These are phyloP conservation scores for Adiantum capillusveneris DNA, from an alignment of 75 land plant species.

Conservation along the genomic window DNA sequence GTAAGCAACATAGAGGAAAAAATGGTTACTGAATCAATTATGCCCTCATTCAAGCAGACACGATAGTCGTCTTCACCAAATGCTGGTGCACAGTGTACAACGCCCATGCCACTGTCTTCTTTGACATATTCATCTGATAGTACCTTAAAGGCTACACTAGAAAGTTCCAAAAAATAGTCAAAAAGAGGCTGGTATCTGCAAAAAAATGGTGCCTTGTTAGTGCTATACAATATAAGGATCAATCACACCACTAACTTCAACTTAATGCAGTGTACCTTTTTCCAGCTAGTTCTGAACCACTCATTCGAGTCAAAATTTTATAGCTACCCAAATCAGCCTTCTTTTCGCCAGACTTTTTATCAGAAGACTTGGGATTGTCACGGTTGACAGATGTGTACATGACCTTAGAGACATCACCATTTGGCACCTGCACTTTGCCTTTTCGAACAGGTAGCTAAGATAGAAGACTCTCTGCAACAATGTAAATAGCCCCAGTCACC, in stretches of 20 bases:
- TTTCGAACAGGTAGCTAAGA: constrained; percentile 69
- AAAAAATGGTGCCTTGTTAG: background rate
- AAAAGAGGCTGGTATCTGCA: constrained; percentile 89
- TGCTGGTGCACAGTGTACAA: constrained; percentile 99
- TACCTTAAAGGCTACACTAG: constrained; percentile 74
- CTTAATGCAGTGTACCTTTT: constrained; percentile 34
- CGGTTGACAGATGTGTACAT: constrained; percentile 22
- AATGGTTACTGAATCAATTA: constrained; percentile 58
- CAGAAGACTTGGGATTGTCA: constrained; percentile 28
- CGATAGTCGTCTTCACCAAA: constrained; percentile 99
- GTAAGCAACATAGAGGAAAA: background rate
- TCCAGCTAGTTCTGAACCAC: constrained; percentile 75
- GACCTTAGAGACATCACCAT: constrained; percentile 18
- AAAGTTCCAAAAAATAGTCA: constrained; percentile 67
- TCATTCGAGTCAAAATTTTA: constrained; percentile 48
- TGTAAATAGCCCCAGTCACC: constrained; percentile 53
- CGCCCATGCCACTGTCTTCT: constrained; percentile 93
- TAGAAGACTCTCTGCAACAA: constrained; percentile 77
- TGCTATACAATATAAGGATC: background rate
- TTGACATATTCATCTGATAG: constrained; percentile 86
- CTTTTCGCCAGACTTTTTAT: constrained; percentile 18
- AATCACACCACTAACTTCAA: too few species aligned
- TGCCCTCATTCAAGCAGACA: constrained; percentile 56
- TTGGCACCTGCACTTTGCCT: constrained; percentile 31
- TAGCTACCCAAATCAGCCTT: constrained; percentile 29